These are phyloP conservation scores for Tulasnella sp. DNA, from an alignment of 768 basidiomycete species.

Conservation along the genomic window DNA sequence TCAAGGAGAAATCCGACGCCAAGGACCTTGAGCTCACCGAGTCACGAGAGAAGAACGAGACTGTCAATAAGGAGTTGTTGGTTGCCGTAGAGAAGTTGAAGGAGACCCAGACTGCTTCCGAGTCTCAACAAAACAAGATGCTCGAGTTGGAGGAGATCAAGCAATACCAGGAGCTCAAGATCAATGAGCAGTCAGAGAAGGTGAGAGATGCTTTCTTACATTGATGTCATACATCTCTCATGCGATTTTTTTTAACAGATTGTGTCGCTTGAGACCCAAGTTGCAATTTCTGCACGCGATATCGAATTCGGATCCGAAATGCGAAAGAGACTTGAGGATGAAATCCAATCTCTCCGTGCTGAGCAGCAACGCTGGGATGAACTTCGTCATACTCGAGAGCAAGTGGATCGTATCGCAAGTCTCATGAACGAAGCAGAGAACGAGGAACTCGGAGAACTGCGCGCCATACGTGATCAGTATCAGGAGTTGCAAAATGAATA, in stretches of 20 bases:
- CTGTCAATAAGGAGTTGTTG: slow-evolving; percentile 44
- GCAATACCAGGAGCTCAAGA: slow-evolving; percentile 44
- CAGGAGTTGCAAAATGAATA: slow-evolving; percentile 55
- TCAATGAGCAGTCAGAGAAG: too few relatives aligned
- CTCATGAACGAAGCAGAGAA: slow-evolving; percentile 51
- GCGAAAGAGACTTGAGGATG: slow-evolving; percentile 41
- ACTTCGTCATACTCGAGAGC: slow-evolving; percentile 52
- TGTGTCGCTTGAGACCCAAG: slow-evolving; percentile 46
- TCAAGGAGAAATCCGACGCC: slow-evolving; percentile 33
- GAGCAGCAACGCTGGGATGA: slow-evolving; percentile 75
- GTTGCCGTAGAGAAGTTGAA: slow-evolving; percentile 22
- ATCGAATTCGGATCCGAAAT: slow-evolving; percentile 44
- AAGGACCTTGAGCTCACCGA: slow-evolving; percentile 37
- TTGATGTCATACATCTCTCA: background rate
- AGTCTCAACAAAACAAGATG: slow-evolving; percentile 46
- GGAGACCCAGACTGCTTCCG: slow-evolving; percentile 47
- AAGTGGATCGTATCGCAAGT: slow-evolving; percentile 53
- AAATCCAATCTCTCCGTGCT: slow-evolving; percentile 43
- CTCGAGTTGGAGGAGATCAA: too few relatives aligned
- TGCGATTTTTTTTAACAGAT: slow-evolving; percentile 32
- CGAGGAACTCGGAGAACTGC: slow-evolving; percentile 60
- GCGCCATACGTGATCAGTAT: slow-evolving; percentile 44
- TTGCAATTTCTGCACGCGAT: slow-evolving; percentile 45
- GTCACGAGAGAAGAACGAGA: slow-evolving; percentile 39
- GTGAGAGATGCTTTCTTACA: slow-evolving; percentile 32